A percentile compares a stretch with the other conserved stretches of the same genome.
phyloP scores from a whole-genome alignment of 805 yeast species.

The Cyberlindnera sargentensis region DNA sequence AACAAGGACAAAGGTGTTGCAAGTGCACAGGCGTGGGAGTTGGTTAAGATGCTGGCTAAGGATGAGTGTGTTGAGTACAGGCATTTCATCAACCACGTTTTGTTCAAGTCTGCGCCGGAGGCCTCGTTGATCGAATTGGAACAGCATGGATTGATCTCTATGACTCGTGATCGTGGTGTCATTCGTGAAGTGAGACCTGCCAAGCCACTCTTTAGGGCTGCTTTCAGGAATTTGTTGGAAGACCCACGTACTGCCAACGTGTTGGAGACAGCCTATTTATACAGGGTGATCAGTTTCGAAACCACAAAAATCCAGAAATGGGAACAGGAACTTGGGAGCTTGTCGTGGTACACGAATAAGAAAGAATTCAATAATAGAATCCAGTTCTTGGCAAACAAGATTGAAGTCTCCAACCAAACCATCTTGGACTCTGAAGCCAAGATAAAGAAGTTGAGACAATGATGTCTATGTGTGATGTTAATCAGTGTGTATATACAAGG shows the following conservation, averaged over 20 bases:
- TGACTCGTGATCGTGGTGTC: constrained; percentile 73
- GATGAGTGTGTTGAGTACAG: constrained; percentile 39
- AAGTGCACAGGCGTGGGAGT: constrained; percentile 81
- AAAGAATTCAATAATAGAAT: constrained; percentile 56
- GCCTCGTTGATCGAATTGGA: constrained; percentile 65
- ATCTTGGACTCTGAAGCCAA: constrained; percentile 42
- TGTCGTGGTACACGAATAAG: constrained; percentile 43
- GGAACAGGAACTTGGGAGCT: constrained; percentile 65
- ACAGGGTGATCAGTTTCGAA: constrained; percentile 50
- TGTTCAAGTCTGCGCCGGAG: constrained; percentile 51
- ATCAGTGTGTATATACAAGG: no score
- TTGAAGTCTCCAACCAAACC: constrained; percentile 49
- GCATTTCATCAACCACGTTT: constrained; percentile 48
- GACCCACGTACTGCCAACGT: constrained; percentile 51
- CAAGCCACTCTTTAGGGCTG: constrained; percentile 76
- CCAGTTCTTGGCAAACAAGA: constrained; percentile 59
- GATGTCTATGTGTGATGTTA: background rate
- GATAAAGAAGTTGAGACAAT: constrained; percentile 26
- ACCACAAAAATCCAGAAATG: constrained; percentile 50
- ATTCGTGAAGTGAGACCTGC: constrained; percentile 64
- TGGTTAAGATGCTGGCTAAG: constrained; percentile 58
- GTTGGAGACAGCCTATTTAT: constrained; percentile 57
- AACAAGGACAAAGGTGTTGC: constrained; percentile 49
- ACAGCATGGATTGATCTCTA: constrained; percentile 65
- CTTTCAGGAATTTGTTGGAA: constrained; percentile 58